Conservation (phyloP, 78 protist species). For the Dictyostelium intermedium region DNA sequence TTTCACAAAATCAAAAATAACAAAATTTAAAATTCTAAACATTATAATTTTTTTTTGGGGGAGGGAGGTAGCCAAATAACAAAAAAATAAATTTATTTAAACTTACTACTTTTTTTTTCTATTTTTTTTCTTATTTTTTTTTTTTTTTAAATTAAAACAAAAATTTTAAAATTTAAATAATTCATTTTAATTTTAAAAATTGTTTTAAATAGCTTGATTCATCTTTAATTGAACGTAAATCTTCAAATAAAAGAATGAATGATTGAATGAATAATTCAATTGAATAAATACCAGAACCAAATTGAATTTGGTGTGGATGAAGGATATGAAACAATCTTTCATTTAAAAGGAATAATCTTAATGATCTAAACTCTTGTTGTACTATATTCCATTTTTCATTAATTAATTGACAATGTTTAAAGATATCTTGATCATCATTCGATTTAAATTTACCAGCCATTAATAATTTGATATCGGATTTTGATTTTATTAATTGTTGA, state of each 20-base stretch:
- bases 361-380: background rate
- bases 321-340: background rate
- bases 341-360: background rate
- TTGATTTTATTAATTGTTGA: background rate
- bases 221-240: constrained; percentile 14
- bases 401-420: background rate
- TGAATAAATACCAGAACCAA: constrained; percentile 60
- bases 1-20: too few relatives aligned
- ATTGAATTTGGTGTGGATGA: constrained; percentile 59
- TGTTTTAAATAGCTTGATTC: constrained; percentile 1
- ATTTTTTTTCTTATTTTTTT: background rate
- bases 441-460: background rate
- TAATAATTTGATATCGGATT: background rate
- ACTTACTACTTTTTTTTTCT: background rate
- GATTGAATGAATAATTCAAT: constrained; percentile 1
- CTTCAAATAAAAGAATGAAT: background rate
- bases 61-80: background rate
- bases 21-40: too few relatives aligned
- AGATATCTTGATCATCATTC: background rate
- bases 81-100: too few relatives aligned
- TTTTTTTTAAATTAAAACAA: background rate
- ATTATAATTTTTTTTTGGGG: background rate
- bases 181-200: background rate
- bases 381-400: background rate
- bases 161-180: background rate